Evolutionary conservation across 1,284 basidiomycete genomes (phyloP).

Genomic region (Vanrija sp.): DNA sequence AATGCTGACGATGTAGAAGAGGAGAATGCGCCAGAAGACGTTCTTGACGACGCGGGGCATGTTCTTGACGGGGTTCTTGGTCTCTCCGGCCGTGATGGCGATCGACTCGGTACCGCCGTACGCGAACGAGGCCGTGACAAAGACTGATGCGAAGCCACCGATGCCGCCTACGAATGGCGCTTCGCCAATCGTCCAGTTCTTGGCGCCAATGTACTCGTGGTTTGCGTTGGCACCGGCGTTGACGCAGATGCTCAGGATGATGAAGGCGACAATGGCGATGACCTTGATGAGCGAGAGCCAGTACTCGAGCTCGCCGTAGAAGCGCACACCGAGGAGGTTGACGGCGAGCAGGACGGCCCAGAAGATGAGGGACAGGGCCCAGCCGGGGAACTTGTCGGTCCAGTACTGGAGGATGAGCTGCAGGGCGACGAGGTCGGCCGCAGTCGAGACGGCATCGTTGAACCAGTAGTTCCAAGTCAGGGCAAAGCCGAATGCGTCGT

Average conservation of each 20-base stretch:
- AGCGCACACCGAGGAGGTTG: conserved; percentile 12
- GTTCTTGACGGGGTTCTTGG: conserved; percentile 63
- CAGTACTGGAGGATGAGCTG: conserved; percentile 76
- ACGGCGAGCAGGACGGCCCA: conserved; percentile 61
- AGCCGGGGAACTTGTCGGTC: conserved; percentile 59
- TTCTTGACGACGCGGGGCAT: conserved; percentile 70
- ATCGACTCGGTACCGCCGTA: conserved; percentile 40
- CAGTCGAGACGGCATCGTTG: conserved; percentile 63
- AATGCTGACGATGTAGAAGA: conserved; percentile 57
- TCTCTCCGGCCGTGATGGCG: conserved; percentile 50
- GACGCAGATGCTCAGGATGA: conserved; percentile 62
- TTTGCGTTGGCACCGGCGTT: conserved; percentile 51
- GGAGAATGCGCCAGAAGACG: conserved; percentile 68
- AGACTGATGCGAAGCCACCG: conserved; percentile 51
- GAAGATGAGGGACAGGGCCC: conserved; percentile 63
- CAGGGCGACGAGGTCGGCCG: conserved; percentile 72
- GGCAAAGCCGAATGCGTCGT: conserved; percentile 72
- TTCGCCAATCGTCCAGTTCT: conserved; percentile 50
- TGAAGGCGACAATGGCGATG: conserved; percentile 59
- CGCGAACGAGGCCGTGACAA: conserved; percentile 25
- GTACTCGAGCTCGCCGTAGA: conserved; percentile 49
- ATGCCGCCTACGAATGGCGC: conserved; percentile 51
- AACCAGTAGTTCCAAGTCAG: conserved; percentile 83
- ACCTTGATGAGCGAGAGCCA: conserved; percentile 67
- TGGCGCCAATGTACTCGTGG: conserved; percentile 45